Base-by-base conservation (phyloP, 805 yeast species). In the Starmera pachycereana region DNA sequence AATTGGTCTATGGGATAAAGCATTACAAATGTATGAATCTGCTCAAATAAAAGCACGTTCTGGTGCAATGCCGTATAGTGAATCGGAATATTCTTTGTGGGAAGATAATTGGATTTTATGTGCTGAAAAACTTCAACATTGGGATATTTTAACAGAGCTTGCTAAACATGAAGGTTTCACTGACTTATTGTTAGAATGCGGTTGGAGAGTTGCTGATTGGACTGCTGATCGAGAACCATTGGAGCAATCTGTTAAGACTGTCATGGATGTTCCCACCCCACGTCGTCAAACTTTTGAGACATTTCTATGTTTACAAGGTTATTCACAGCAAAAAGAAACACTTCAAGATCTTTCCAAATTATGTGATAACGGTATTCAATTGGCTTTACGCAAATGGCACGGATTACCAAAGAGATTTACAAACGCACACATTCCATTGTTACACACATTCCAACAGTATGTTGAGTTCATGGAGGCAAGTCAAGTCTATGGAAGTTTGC, bases 131-230 rank as follows among this genome's bases (percentile, higher is more conserved):
- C 66, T 92, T 33, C 98, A 92, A 56, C 97, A 92, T 48, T 92
- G 99, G 99, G 98, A 92, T 55, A 81, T 92, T 37, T 67, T 92
- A 43, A 90, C 98, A 0, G 99, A 92, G 53, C 68, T 94, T 28
- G 97, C 98, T 3, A 88, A 90, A 51, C 97, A 94, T 54, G 99
- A 94, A 66, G 97, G 97, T 0, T 94, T 90, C 57, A 88, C 97
- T 0, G 98, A 92, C 54, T 68, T 92, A 47, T 64, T 94, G 22
- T 67, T 92, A n/a, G 99, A 92, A 59, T 94, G 98, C 71, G 98
- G 97, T 32, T 92, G 99, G 99, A 72, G 99, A 54, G 95, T 92
- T 32, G 97, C 98, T 8, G 97, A 92, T 54, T 92, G 98, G 98
- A 81, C 81, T 44, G 80, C 94, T 8, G 98, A 94, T 53, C 74